phyloP scores from a whole-genome alignment of 2,329 filamentous ascomycete genomes.

The Penicillium griseofulvum region DNA sequence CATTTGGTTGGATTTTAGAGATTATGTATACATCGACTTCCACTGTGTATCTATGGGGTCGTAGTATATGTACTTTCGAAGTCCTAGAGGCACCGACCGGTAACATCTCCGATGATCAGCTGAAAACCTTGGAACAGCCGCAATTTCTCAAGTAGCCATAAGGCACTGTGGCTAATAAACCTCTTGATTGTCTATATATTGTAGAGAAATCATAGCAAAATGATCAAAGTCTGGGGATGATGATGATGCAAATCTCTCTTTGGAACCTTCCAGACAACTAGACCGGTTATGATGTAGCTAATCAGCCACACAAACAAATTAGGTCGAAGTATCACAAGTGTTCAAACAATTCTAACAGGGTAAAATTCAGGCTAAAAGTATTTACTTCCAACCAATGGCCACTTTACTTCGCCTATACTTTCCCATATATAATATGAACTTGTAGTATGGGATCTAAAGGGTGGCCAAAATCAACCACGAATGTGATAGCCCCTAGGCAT shows the following conservation, averaged over 20 bases:
- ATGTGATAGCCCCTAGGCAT: no score
- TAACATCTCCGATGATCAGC: neutral
- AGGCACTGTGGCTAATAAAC: neutral
- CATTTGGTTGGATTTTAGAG: neutral
- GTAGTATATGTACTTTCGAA: no score
- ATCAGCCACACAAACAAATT: neutral
- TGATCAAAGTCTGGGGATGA: neutral
- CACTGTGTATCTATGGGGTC: neutral
- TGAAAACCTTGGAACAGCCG: neutral
- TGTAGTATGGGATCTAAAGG: neutral
- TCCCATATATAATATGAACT: neutral
- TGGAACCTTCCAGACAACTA: slow-evolving; percentile 7
- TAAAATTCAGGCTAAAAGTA: neutral
- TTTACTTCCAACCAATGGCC: neutral
- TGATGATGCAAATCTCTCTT: neutral
- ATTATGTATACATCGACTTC: neutral
- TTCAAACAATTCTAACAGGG: neutral
- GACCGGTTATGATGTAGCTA: slow-evolving; percentile 1
- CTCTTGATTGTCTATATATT: neutral
- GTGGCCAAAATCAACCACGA: neutral
- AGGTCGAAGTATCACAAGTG: neutral
- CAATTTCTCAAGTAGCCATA: neutral
- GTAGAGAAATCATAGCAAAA: neutral
- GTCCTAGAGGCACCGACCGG: neutral
- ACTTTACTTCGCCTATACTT: no score